Evolutionary conservation across 208 protist species (phyloP), one percentile per base, ranked within the genome.

Genomic region (Acanthamoeba lenticulata): DNA sequence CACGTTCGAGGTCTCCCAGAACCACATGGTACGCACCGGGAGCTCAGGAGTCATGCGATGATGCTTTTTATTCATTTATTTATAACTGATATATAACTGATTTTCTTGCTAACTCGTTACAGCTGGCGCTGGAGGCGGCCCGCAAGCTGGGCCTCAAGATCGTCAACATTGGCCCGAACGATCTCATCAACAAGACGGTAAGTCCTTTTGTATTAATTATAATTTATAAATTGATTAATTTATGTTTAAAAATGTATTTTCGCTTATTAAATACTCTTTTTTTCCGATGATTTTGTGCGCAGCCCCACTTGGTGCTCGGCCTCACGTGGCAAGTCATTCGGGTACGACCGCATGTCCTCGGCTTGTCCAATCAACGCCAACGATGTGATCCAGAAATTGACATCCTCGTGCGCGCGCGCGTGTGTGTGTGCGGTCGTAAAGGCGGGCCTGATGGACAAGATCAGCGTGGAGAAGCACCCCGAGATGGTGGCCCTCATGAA

Each of bases 261-360:
- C 81, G 81, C 83, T 67, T 90, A 34, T 90, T 21, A 42, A 91
- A 55, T 72, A 45, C 34, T 74, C 36, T 15, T 15, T 74, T 1
- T 83, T 1, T 6, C 32, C 29, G 72, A 9, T 83, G 6, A 60
- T 60, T 6, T 29, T 49, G 7, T 49, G 72, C 47, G 4, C n/a
- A 77, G 94, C 95, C 44, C 77, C 95, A 98, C 95, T 95, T 98
- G 47, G 96, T 98, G 65, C 95, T 98, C 32, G 98, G 97, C 74
- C 74, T 98, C 2, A 94, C 98, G 19, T 98, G 98, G 98, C 98
- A 98, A 95, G 97, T 98, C 85, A 98, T 98, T 49, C 96, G 94
- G 69, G 89, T 96, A 32, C 38, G 90, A 15, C 85, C n/a, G n/a
- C n/a, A n/a, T n/a, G n/a, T n/a, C n/a, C n/a, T n/a, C n/a, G n/a